A percentile compares a stretch with the other conserved stretches of the same genome.
phyloP scores from a whole-genome alignment of 2,329 filamentous ascomycete species.

The Xylariaceae sp. region DNA sequence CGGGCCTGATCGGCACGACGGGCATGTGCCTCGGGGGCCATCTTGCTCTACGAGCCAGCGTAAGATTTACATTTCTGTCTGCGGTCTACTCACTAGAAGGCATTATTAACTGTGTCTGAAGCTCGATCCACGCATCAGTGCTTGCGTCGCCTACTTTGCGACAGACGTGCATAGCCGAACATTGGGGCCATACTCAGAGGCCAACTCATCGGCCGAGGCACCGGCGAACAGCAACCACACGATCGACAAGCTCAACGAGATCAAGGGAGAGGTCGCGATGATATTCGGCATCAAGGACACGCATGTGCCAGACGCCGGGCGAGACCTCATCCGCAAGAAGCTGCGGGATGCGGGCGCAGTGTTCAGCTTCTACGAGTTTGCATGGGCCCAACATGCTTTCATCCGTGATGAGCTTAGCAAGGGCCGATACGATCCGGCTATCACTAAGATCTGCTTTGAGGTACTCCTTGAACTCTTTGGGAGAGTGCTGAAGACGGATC shows the following conservation, averaged over 20 bases:
- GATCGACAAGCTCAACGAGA: constrained; percentile 55
- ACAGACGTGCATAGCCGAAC: constrained; percentile 84
- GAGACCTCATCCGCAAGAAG: constrained; percentile 80
- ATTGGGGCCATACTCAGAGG: constrained; percentile 60
- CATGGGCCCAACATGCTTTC: constrained; percentile 94
- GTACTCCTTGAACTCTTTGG: constrained; percentile 84
- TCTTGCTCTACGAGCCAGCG: constrained; percentile 62
- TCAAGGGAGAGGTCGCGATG: constrained; percentile 79
- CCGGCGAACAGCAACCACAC: constrained; percentile 47
- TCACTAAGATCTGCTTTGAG: constrained; percentile 87
- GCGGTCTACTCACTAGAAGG: neutral
- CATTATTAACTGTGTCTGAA: constrained; percentile 24
- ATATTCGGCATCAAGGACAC: constrained; percentile 92
- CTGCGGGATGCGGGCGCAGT: constrained; percentile 71
- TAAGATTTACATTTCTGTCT: constrained; percentile 32
- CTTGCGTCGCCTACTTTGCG: constrained; percentile 84
- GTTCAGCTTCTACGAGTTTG: constrained; percentile 83
- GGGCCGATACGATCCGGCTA: constrained; percentile 86
- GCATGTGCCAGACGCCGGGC: constrained; percentile 78
- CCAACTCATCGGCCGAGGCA: constrained; percentile 43
- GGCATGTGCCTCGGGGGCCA: constrained; percentile 96
- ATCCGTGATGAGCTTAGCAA: constrained; percentile 91
- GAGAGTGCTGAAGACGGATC: constrained; percentile 71
- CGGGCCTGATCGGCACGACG: constrained; percentile 72
- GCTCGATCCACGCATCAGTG: constrained; percentile 73